Base-by-base conservation (phyloP, 2,329 filamentous ascomycete genomes). In the Curvularia verruculosa region DNA sequence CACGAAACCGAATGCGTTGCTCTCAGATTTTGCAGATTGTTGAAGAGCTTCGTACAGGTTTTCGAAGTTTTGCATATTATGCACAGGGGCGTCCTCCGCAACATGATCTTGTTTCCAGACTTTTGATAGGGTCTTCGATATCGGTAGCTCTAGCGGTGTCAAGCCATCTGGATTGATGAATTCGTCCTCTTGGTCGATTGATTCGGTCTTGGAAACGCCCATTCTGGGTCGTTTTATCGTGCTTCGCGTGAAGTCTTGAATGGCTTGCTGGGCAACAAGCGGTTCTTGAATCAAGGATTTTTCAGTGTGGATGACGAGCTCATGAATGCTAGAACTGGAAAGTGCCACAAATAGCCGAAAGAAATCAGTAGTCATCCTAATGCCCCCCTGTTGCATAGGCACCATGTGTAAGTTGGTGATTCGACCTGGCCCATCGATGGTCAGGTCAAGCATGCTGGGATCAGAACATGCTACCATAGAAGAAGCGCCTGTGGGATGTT, bases 111-210 rank as follows among this genome's bases (percentile, higher is more conserved):
- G 49, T 8, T 52, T 52, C 7, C 52, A 65, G 12, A 18, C 36
- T 36, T 64, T 61, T 13, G 34, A 58, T 10, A 34, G 24, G 5
- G 28, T 50, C 36, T 57, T 68, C n/a, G 60, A 23, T 6, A 24
- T 58, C 2, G 65, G 71, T 6, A 18, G 23, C 19, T 45, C 31
- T 31, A 29, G 48, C 26, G 44, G 54, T 21, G 56, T 59, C 21
- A 68, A 36, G 0, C 67, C 70, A 58, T 76, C 68, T 0, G 66
- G 63, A 6, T 67, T 63, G 21, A 76, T 51, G 21, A 75, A 73
- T 6, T 70, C 68, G 10, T 68, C 66, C n/a, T 69, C 58, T 8
- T 65, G 56, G 5, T 63, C 41, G 6, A 66, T 37, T 3, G 43
- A 44, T 21, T 49, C 51, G 8, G 9, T 37, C 2, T 52, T 54